These are phyloP conservation scores for Apium graveolens DNA, from an alignment of 129 eudicot genomes.

Conservation along the genomic window DNA sequence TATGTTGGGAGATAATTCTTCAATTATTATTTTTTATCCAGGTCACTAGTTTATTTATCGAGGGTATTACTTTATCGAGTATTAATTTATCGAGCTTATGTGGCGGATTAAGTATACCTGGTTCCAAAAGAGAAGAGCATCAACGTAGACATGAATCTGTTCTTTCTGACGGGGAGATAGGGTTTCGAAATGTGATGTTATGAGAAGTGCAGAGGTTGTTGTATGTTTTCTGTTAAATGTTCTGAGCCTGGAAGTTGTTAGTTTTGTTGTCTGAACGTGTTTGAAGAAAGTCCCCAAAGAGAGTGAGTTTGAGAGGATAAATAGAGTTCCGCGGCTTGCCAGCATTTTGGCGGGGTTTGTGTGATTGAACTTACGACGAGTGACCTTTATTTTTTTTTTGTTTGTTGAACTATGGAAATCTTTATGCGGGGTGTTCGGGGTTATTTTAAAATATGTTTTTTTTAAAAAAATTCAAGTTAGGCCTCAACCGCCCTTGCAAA, in stretches of 20 bases:
- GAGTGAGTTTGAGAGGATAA: slow-evolving; percentile 18
- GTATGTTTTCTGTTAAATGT: slow-evolving; percentile 1
- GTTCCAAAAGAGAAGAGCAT: slow-evolving; percentile 79
- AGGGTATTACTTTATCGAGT: too few relatives aligned
- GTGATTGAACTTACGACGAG: neutral
- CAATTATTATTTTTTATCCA: too few relatives aligned
- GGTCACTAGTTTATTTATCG: too few relatives aligned
- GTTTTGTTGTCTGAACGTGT: slow-evolving; percentile 44
- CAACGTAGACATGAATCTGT: slow-evolving; percentile 63
- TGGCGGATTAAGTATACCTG: slow-evolving; percentile 38
- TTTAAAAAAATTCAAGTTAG: too few relatives aligned
- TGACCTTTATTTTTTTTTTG: too few relatives aligned
- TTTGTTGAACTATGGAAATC: too few relatives aligned
- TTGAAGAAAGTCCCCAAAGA: slow-evolving; percentile 58
- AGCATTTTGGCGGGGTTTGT: slow-evolving; percentile 49
- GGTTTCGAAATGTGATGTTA: slow-evolving; percentile 48
- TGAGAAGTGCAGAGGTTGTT: slow-evolving; percentile 21
- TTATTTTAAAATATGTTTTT: too few relatives aligned
- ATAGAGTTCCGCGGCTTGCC: slow-evolving; percentile 15
- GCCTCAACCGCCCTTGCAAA: too few relatives aligned
- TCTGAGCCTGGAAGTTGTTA: slow-evolving; percentile 6
- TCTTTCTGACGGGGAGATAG: slow-evolving; percentile 46
- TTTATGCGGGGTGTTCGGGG: too few relatives aligned
- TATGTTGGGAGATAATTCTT: neutral
- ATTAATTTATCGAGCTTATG: neutral